Evolutionary conservation across 2,329 filamentous ascomycete species (phyloP).

Genomic region (Blumeria hordei): DNA sequence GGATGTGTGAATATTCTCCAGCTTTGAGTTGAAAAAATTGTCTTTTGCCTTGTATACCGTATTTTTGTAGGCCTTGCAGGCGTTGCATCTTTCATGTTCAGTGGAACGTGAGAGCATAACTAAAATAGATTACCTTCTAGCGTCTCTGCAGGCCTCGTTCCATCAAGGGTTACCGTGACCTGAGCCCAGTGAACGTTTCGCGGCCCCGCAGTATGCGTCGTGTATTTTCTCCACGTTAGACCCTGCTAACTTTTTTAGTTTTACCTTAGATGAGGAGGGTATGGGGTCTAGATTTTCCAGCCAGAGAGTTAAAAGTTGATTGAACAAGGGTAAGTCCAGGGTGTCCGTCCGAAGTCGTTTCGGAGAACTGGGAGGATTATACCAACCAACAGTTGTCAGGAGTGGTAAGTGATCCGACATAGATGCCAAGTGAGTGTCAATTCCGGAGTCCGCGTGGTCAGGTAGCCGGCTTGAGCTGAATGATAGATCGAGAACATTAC

Average conservation of each 20-base stretch:
- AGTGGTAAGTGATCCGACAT: neutral
- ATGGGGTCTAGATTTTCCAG: too few species aligned
- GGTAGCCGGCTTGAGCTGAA: neutral
- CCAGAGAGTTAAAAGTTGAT: neutral
- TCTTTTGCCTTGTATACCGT: neutral
- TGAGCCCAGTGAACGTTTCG: neutral
- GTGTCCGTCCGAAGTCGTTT: neutral
- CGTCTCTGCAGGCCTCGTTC: neutral
- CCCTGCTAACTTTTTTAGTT: too few species aligned
- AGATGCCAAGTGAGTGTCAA: neutral
- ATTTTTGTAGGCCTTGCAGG: neutral
- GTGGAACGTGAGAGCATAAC: neutral
- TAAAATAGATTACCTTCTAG: neutral
- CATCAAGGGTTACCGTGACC: neutral
- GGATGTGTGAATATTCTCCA: slow-evolving; percentile 12
- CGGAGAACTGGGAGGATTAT: neutral
- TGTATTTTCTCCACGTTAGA: too few species aligned
- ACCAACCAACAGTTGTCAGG: too few species aligned
- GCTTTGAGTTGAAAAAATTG: neutral
- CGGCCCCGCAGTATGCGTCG: too few species aligned
- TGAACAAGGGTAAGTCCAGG: neutral
- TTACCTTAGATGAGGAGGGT: too few species aligned
- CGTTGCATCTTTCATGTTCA: neutral
- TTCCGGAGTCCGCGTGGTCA: neutral
- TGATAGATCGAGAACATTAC: neutral